Evolutionary conservation across 1,284 basidiomycete genomes (phyloP), one percentile per base, ranked within the genome.

Genomic region (Tetrapyrgos nigripes): DNA sequence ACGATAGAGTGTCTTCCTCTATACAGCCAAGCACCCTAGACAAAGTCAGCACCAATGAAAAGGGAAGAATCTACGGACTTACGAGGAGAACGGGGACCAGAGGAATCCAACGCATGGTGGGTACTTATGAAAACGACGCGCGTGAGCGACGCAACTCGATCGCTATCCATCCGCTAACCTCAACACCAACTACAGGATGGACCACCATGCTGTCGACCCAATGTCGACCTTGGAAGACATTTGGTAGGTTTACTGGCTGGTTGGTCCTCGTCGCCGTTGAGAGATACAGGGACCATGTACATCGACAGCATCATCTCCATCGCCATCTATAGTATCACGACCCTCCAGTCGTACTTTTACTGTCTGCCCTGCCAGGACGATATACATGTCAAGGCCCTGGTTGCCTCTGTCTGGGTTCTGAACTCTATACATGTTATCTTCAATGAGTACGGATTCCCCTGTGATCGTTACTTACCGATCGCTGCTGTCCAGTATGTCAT

Each of bases 351-450:
- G 9, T 80, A 79, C 66, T 77, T 78, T 51, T 80, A 80, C 62
- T 80, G 71, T 57, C 60, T 68, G 33, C 67, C 70, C 46, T 79
- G 75, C 60, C 74, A 70, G 50, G 78, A 79, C 64, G 64, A 64
- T 9, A 52, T 29, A 11, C 55, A 59, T 24, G 64, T 74, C 27
- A 79, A 79, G 58, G 26, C 63, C 23, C 63, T 80, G 50, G 78
- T 79, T 50, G 60, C 71, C 66, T 8, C 21, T 62, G 28, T 43
- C 58, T 80, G 79, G 78, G 59, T 68, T 14, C 53, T 80, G 49
- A 79, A 80, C 60, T 79, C 79, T 0, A 40, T 77, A 5, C 79
- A 80, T 64, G 69, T 77, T 24, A 67, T 72, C 33, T 68, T 81
- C 46, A 76, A 79, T 79, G 55, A 53, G 78, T 52, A n/a, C 1